These are phyloP conservation scores for Colletotrichum higginsianum DNA, from an alignment of 2,329 filamentous ascomycete species.

Conservation along the genomic window DNA sequence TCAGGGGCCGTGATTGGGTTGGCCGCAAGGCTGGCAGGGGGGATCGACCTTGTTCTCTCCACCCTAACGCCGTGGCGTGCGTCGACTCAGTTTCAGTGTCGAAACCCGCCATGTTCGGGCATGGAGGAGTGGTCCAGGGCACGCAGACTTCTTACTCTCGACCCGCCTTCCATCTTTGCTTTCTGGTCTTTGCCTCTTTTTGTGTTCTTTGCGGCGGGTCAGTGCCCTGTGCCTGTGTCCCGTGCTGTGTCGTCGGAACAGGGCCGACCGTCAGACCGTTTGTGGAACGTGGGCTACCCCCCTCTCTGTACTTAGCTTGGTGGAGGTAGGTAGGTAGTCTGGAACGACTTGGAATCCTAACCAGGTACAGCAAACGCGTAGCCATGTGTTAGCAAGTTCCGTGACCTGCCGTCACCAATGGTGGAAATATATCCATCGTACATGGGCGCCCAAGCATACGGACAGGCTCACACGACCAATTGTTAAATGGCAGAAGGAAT, in stretches of 20 bases:
- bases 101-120: conserved; percentile 62
- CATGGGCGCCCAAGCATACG: background rate
- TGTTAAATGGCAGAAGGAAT: background rate
- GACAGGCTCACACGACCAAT: conserved; percentile 2
- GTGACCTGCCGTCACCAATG: background rate
- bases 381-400: background rate
- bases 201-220: background rate
- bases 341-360: background rate
- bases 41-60: conserved; percentile 33
- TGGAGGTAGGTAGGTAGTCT: too few relatives aligned
- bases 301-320: background rate
- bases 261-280: background rate
- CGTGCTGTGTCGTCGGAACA: conserved; percentile 14
- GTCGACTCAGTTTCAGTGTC: conserved; percentile 57
- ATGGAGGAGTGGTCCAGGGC: conserved; percentile 45
- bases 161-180: background rate
- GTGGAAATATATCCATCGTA: background rate
- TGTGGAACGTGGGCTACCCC: background rate
- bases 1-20: conserved; percentile 50
- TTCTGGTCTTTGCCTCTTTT: background rate
- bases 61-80: conserved; percentile 45
- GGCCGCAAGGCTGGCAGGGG: conserved; percentile 52
- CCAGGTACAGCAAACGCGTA: background rate
- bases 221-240: background rate
- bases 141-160: background rate